Percentiles rank a stretch among this genome's conserved stretches.
These are phyloP conservation scores for Syzygium oleosum DNA, from an alignment of 345 rosid genomes.

Conservation along the genomic window DNA sequence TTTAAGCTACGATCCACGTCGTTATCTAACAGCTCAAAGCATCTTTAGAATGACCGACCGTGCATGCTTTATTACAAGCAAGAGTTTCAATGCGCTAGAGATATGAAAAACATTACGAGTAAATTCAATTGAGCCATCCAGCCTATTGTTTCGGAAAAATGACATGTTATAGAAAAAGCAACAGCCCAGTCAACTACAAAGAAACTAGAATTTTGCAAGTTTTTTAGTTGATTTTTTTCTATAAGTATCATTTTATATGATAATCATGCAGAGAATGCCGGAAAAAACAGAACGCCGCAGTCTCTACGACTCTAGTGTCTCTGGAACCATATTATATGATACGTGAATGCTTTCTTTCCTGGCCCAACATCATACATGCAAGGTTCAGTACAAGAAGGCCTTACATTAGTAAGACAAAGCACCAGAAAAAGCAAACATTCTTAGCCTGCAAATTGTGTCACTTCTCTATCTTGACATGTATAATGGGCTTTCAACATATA, in stretches of 20 bases:
- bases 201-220: neutral
- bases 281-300: neutral
- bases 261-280: neutral
- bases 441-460: neutral
- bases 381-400: neutral
- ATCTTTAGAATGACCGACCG: neutral
- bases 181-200: neutral
- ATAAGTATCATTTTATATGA: neutral
- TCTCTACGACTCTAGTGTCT: neutral
- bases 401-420: neutral
- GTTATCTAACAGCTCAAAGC: neutral
- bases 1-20: neutral
- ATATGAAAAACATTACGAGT: neutral
- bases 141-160: neutral
- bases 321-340: neutral
- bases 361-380: neutral
- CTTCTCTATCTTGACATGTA: neutral
- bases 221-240: neutral
- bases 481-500: neutral
- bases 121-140: neutral
- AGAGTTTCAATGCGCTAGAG: neutral
- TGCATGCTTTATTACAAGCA: neutral
- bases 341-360: neutral
- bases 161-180: neutral
- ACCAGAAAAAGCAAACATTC: neutral